Evolutionary conservation across 2,329 filamentous ascomycete genomes (phyloP).

Genomic region (Phaeoacremonium minimum): DNA sequence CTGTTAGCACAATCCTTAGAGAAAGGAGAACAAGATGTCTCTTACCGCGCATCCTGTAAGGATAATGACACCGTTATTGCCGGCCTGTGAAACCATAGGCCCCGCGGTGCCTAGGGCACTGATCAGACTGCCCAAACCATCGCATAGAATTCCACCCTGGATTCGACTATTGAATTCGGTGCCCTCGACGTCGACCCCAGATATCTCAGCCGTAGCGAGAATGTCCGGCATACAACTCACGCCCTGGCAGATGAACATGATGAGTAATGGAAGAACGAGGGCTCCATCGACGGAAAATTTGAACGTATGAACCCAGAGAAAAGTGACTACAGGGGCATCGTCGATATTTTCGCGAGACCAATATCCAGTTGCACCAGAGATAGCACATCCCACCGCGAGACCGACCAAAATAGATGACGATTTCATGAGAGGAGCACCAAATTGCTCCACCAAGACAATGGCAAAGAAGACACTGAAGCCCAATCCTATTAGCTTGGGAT

Average conservation of each 20-base stretch:
- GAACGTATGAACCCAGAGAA: slow-evolving; percentile 70
- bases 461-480: slow-evolving; percentile 64
- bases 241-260: slow-evolving; percentile 64
- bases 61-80: slow-evolving; percentile 66
- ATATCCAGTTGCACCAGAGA: slow-evolving; percentile 61
- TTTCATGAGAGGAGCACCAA: slow-evolving; percentile 67
- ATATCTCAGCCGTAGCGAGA: slow-evolving; percentile 49
- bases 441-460: slow-evolving; percentile 65
- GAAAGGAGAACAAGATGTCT: no score
- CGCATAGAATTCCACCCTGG: slow-evolving; percentile 63
- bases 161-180: slow-evolving; percentile 61
- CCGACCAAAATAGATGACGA: slow-evolving; percentile 63
- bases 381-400: slow-evolving; percentile 61
- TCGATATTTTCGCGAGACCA: slow-evolving; percentile 56
- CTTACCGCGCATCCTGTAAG: slow-evolving; percentile 63
- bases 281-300: slow-evolving; percentile 59
- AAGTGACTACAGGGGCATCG: slow-evolving; percentile 57
- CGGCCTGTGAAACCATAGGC: slow-evolving; percentile 64
- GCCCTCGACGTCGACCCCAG: slow-evolving; percentile 52
- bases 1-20: no score
- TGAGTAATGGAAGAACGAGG: slow-evolving; percentile 58
- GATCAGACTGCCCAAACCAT: slow-evolving; percentile 61
- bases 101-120: slow-evolving; percentile 62
- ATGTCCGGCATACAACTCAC: slow-evolving; percentile 56
- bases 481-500: slow-evolving; percentile 60